phyloP scores from a whole-genome alignment of 2,329 filamentous ascomycete genomes.

The Meredithiella fracta region DNA sequence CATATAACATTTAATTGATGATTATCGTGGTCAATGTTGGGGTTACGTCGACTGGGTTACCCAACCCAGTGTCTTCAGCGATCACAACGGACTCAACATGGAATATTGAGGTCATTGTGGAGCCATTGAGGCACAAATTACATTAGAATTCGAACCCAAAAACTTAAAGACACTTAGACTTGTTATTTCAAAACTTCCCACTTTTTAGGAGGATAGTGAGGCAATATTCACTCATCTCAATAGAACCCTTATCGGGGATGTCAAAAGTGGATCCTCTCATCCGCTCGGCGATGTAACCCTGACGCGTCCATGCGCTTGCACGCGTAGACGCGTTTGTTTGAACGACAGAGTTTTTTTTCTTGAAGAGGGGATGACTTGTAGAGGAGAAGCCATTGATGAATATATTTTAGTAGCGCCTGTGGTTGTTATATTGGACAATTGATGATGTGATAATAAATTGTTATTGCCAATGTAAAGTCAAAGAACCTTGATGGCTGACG shows the following conservation, averaged over 20 bases:
- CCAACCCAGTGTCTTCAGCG: no score
- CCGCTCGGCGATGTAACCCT: not conserved
- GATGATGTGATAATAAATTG: no score
- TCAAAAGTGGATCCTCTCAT: not conserved
- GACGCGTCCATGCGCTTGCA: not conserved
- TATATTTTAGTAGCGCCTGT: not conserved
- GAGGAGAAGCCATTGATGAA: not conserved
- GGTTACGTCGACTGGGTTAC: no score
- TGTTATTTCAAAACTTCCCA: not conserved
- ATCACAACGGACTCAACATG: no score
- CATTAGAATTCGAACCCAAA: no score
- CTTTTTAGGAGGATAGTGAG: not conserved
- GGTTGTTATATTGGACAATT: not conserved
- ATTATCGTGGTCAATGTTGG: no score
- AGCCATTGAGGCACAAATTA: no score
- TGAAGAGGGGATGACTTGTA: not conserved
- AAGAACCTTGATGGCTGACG: not conserved
- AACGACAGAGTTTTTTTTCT: not conserved
- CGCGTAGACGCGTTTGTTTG: not conserved
- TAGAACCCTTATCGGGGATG: not conserved
- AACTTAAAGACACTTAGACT: no score
- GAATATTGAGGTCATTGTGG: no score
- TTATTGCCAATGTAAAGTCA: not conserved
- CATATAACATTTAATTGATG: no score
- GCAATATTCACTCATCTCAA: not conserved